Percentiles rank a stretch among this genome's conserved stretches.
Evolutionary conservation across 1,139 yeast genomes (phyloP).

Genomic region (Debaryomycetaceae sp.): DNA sequence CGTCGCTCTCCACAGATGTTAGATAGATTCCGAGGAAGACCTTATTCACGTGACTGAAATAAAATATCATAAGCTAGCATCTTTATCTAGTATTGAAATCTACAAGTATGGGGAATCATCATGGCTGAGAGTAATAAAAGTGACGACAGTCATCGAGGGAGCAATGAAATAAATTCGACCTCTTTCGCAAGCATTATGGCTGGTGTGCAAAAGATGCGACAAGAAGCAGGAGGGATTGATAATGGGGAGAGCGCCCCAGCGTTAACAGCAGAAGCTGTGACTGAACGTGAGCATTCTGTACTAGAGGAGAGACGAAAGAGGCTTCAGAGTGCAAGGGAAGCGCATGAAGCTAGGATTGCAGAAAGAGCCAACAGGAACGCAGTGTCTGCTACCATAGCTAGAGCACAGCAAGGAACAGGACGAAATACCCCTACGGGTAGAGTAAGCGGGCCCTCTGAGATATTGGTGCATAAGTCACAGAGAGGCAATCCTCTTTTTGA

Average conservation of each 20-base stretch:
- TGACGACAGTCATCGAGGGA: not conserved
- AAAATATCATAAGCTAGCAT: too few relatives aligned
- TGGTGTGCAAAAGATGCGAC: conserved; percentile 53
- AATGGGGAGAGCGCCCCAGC: not conserved
- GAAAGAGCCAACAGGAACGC: not conserved
- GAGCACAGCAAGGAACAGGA: conserved; percentile 3
- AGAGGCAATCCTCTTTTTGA: conserved; percentile 42
- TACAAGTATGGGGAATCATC: too few relatives aligned
- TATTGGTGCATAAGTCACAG: conserved; percentile 35
- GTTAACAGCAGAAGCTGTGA: not conserved
- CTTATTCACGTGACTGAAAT: too few relatives aligned
- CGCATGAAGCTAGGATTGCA: not conserved
- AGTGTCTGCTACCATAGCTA: not conserved
- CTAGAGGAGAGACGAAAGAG: not conserved
- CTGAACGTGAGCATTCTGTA: not conserved
- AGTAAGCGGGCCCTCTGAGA: conserved; percentile 18
- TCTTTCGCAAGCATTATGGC: conserved; percentile 65
- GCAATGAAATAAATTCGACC: conserved; percentile 23
- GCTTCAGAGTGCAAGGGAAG: not conserved
- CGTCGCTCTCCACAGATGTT: not conserved
- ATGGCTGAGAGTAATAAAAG: not conserved
- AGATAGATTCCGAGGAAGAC: not conserved
- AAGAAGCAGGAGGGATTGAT: conserved; percentile 18
- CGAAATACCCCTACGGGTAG: conserved; percentile 5
- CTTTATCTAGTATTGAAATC: too few relatives aligned